phyloP scores from a whole-genome alignment of 352 stramenopile species.

The Lagenidium sp. region DNA sequence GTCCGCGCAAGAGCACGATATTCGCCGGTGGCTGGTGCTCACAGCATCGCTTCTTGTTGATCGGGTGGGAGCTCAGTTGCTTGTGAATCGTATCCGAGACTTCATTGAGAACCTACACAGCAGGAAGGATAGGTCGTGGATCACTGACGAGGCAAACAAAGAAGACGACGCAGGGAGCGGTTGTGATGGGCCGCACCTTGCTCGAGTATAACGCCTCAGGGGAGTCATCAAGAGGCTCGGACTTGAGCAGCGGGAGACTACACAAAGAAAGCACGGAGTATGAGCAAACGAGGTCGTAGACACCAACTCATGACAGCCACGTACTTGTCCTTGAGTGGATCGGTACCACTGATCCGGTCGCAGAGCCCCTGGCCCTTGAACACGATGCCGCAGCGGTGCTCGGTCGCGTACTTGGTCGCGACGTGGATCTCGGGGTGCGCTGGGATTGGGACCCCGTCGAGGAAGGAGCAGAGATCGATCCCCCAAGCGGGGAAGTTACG shows the following conservation, averaged over 20 bases:
- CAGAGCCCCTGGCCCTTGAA: slow-evolving; percentile 75
- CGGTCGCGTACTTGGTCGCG: slow-evolving; percentile 80
- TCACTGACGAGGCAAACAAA: no score
- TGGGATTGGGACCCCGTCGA: slow-evolving; percentile 49
- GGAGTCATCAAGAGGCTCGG: slow-evolving; percentile 48
- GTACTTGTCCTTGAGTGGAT: slow-evolving; percentile 86
- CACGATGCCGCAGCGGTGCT: slow-evolving; percentile 82
- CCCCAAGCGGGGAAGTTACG: slow-evolving; percentile 79
- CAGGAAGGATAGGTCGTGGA: no score
- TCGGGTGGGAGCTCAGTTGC: slow-evolving; percentile 52
- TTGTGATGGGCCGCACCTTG: no score
- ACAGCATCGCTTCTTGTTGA: slow-evolving; percentile 54
- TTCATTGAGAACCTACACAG: slow-evolving; percentile 40
- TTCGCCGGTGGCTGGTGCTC: slow-evolving; percentile 64
- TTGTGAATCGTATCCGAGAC: slow-evolving; percentile 64
- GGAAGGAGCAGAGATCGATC: slow-evolving; percentile 72
- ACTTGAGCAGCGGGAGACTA: slow-evolving; percentile 57
- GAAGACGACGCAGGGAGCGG: no score
- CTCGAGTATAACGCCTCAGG: slow-evolving; percentile 69
- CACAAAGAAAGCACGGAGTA: slow-evolving; percentile 2
- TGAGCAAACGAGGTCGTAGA: neutral
- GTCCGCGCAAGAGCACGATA: slow-evolving; percentile 76
- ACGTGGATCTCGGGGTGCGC: slow-evolving; percentile 57
- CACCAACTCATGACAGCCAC: neutral
- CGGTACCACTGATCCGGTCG: slow-evolving; percentile 81